A percentile compares a stretch with the other conserved stretches of the same genome.
Conservation (phyloP, 2,329 filamentous ascomycete genomes). For the Raffaelea albimanens region DNA sequence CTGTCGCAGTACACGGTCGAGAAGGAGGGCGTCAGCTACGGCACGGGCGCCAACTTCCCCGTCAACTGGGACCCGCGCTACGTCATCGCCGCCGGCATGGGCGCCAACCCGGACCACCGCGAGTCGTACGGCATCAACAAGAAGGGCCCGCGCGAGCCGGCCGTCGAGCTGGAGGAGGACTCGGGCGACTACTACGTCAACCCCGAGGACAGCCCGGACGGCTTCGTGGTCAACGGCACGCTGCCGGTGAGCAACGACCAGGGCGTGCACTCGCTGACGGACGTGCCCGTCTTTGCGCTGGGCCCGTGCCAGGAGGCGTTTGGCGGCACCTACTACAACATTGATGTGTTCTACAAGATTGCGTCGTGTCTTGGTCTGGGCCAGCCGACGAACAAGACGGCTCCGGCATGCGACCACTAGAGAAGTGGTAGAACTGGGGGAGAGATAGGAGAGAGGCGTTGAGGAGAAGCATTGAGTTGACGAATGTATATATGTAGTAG, state of each 20-base stretch:
- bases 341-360: conserved; percentile 69
- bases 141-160: conserved; percentile 48
- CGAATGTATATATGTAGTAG: too few species aligned
- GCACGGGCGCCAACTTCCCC: conserved; percentile 67
- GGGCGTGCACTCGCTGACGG: conserved; percentile 69
- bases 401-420: not conserved
- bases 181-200: conserved; percentile 55
- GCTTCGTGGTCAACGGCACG: conserved; percentile 56
- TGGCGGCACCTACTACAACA: conserved; percentile 60
- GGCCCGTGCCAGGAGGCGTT: conserved; percentile 75
- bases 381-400: conserved; percentile 20
- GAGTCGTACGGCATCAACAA: conserved; percentile 69
- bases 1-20: conserved; percentile 63
- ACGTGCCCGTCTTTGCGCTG: conserved; percentile 68
- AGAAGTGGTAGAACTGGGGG: too few species aligned
- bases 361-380: conserved; percentile 55
- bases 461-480: too few species aligned
- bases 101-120: conserved; percentile 62
- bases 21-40: conserved; percentile 53
- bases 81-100: conserved; percentile 64
- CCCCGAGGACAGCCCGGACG: conserved; percentile 44
- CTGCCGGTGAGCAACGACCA: conserved; percentile 52
- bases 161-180: conserved; percentile 7
- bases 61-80: conserved; percentile 79
- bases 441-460: not conserved